Percentiles rank a stretch among this genome's conserved stretches.
Conservation (phyloP, 768 basidiomycete genomes). For the Fomitopsis serialis region DNA sequence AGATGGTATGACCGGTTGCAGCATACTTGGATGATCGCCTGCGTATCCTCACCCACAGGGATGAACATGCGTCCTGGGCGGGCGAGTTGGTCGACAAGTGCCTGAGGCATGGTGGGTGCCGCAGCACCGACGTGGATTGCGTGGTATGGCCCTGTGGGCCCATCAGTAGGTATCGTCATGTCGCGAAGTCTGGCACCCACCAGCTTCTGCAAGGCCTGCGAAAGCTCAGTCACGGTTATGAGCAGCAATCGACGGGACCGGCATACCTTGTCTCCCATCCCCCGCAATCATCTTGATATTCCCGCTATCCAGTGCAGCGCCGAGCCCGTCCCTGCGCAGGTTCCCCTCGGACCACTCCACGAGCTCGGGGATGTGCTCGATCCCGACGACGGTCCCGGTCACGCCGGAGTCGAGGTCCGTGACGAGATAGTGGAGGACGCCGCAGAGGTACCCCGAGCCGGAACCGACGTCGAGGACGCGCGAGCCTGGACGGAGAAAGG, state of each 20-base stretch:
- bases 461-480: constrained; percentile 87
- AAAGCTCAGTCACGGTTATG: neutral
- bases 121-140: constrained; percentile 96
- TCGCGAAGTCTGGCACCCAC: neutral
- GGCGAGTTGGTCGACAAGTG: constrained; percentile 75
- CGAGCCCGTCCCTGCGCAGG: constrained; percentile 60
- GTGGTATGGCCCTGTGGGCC: constrained; percentile 27
- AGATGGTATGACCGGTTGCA: neutral
- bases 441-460: constrained; percentile 83
- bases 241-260: neutral
- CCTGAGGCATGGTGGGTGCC: constrained; percentile 63
- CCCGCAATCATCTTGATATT: constrained; percentile 62
- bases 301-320: constrained; percentile 43
- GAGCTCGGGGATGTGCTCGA: constrained; percentile 85
- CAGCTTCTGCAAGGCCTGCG: neutral
- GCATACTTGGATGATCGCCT: constrained; percentile 42
- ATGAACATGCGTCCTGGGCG: constrained; percentile 85
- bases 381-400: constrained; percentile 72
- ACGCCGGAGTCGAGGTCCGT: constrained; percentile 14
- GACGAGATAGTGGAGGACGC: constrained; percentile 75
- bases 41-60: constrained; percentile 64
- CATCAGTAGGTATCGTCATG: neutral
- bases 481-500: constrained; percentile 63
- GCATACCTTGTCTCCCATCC: constrained; percentile 74
- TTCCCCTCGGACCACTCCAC: constrained; percentile 68